Base-by-base conservation (phyloP, 768 basidiomycete genomes). In the Tylopilus sp. region DNA sequence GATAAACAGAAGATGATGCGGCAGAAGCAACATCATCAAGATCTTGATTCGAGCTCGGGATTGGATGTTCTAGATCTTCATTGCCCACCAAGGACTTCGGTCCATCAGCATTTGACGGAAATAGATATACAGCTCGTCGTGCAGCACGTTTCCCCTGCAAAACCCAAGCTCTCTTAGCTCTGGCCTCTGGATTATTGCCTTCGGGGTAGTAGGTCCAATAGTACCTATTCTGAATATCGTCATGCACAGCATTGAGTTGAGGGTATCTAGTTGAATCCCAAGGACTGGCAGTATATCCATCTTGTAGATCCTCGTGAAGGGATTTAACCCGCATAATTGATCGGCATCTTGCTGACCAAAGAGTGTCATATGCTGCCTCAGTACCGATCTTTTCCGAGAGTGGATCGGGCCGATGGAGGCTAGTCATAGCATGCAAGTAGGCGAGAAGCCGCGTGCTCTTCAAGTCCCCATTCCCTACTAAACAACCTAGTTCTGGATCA, bases 91-190 rank as follows among this genome's bases (percentile, higher is more conserved):
- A n/a, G n/a, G n/a, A n/a, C n/a, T n/a, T n/a, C n/a, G n/a, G n/a
- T n/a, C n/a, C n/a, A n/a, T n/a, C n/a, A n/a, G n/a, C n/a, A 12
- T 45, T 26, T 2, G 1, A 31, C 1, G 45, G 46, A 26, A 53
- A 46, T 28, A 50, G n/a, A n/a, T 52, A 25, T 5, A 13, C 54
- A 45, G 21, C 25, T 12, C 52, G 38, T 52, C 36, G 36, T 40
- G 19, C 38, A 6, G 25, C 48, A 1, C 33, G 19, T 29, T 24
- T 10, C 22, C 34, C 45, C n/a, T 26, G 14, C 12, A 9, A 19
- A 3, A 7, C 31, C 16, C 31, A 33, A 11, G 31, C 31, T 16
- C 11, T 11, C 10, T n/a, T n/a, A n/a, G n/a, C n/a, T n/a, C n/a
- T n/a, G n/a, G n/a, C n/a, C 2, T 4, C 4, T 9, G 3, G 34